Conservation (phyloP, 352 stramenopile species). For the Aphanomyces stellatus region DNA sequence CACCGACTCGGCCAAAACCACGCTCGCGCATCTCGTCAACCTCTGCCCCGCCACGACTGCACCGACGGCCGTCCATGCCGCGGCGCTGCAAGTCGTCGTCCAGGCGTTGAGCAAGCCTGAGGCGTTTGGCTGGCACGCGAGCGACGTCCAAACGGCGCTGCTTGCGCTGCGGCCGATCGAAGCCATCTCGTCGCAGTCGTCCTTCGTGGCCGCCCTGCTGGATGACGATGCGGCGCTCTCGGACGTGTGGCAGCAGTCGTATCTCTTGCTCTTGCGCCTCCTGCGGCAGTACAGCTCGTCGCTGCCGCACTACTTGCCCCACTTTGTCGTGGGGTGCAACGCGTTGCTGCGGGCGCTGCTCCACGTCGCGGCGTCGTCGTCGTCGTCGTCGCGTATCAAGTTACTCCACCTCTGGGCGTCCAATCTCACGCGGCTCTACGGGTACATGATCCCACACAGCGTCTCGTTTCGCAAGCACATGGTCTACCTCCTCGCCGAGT, state of each 20-base stretch:
- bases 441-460: slow-evolving; percentile 80
- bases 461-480: slow-evolving; percentile 75
- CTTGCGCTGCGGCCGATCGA: slow-evolving; percentile 53
- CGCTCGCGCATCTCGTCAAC: neutral
- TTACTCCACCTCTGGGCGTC: slow-evolving; percentile 50
- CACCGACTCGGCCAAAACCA: neutral
- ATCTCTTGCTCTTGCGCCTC: slow-evolving; percentile 64
- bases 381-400: neutral
- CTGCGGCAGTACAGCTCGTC: slow-evolving; percentile 69
- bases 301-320: slow-evolving; percentile 50
- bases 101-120: slow-evolving; percentile 67
- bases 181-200: slow-evolving; percentile 25
- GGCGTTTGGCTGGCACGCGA: slow-evolving; percentile 65
- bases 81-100: slow-evolving; percentile 43
- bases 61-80: neutral
- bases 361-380: neutral
- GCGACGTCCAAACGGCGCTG: slow-evolving; percentile 65
- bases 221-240: neutral
- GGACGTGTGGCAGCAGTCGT: slow-evolving; percentile 61
- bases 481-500: slow-evolving; percentile 69
- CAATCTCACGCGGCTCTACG: slow-evolving; percentile 79
- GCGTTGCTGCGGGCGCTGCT: slow-evolving; percentile 60
- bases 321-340: slow-evolving; percentile 59
- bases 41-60: neutral
- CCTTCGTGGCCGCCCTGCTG: too few relatives aligned